Percentiles rank a stretch among this genome's conserved stretches.
phyloP scores from a whole-genome alignment of 371 early-diverging fungal species.

The Mucor saturninus region DNA sequence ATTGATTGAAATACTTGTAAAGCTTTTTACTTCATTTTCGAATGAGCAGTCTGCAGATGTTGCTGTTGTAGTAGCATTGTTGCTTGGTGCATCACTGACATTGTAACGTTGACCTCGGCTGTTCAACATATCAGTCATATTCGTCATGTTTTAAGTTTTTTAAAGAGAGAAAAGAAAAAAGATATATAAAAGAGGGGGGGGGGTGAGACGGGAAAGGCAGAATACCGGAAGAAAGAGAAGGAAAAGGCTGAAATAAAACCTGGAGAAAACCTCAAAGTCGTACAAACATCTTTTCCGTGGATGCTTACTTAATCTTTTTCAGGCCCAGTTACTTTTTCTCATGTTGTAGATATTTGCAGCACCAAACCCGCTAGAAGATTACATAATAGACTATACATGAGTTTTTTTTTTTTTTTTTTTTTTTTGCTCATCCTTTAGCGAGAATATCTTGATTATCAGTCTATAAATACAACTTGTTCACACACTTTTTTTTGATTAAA shows the following conservation, averaged over 20 bases:
- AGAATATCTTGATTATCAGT: too few species aligned
- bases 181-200: background rate
- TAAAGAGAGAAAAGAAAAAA: background rate
- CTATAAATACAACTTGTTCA: too few species aligned
- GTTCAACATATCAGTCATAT: background rate
- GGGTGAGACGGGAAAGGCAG: background rate
- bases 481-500: too few species aligned
- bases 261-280: background rate
- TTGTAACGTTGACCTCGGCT: slow-evolving; percentile 1
- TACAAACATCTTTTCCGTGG: slow-evolving; percentile 2
- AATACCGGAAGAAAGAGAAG: background rate
- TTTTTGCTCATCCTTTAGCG: too few species aligned
- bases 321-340: slow-evolving; percentile 3
- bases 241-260: slow-evolving; percentile 3
- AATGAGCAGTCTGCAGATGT: slow-evolving; percentile 1
- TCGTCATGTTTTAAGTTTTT: background rate
- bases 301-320: slow-evolving; percentile 8
- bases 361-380: too few species aligned
- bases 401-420: too few species aligned
- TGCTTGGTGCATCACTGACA: background rate
- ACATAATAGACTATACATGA: background rate
- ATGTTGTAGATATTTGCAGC: background rate
- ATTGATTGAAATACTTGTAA: background rate
- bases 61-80: background rate
- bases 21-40: slow-evolving; percentile 5